phyloP scores from a whole-genome alignment of 2,329 filamentous ascomycete species.

The Diaporthe eres region DNA sequence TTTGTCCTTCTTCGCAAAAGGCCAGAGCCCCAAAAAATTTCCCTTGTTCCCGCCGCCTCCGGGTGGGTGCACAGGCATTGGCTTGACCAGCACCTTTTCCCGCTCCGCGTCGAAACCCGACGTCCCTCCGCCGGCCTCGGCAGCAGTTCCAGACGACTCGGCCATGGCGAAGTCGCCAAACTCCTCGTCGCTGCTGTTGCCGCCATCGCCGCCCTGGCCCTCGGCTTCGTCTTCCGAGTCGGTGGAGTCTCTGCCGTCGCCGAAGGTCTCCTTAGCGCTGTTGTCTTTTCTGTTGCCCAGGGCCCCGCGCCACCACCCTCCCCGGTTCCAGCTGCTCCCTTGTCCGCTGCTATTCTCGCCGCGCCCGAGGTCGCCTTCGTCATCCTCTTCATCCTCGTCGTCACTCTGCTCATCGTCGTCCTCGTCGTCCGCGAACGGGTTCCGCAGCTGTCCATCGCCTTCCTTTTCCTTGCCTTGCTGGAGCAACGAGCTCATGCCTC shows the following conservation, averaged over 20 bases:
- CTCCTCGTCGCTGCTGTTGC: conserved; percentile 69
- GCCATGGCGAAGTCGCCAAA: conserved; percentile 79
- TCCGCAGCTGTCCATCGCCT: conserved; percentile 54
- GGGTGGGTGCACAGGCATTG: conserved; percentile 67
- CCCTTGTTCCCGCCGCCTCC: conserved; percentile 53
- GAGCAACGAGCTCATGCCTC: conserved; percentile 36
- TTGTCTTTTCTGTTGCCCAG: conserved; percentile 44
- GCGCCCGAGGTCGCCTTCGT: conserved; percentile 54
- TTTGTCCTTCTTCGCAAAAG: conserved; percentile 60
- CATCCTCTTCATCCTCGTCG: conserved; percentile 64
- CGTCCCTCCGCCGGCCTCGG: conserved; percentile 17
- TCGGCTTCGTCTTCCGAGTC: conserved; percentile 55
- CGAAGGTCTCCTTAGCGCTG: conserved; percentile 50
- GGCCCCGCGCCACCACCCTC: conserved; percentile 54
- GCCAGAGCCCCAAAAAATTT: conserved; percentile 69
- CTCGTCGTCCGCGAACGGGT: conserved; percentile 72
- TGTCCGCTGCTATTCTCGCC: conserved; percentile 51
- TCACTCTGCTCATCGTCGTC: conserved; percentile 65
- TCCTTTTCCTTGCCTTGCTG: conserved; percentile 32
- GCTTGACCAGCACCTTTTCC: conserved; percentile 66
- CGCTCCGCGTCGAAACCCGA: conserved; percentile 47
- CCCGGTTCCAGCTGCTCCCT: conserved; percentile 50
- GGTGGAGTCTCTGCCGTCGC: conserved; percentile 54
- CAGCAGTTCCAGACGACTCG: conserved; percentile 57
- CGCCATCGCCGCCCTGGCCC: conserved; percentile 65